Base-by-base conservation (phyloP, 2,329 filamentous ascomycete genomes). In the Exophiala sideris region DNA sequence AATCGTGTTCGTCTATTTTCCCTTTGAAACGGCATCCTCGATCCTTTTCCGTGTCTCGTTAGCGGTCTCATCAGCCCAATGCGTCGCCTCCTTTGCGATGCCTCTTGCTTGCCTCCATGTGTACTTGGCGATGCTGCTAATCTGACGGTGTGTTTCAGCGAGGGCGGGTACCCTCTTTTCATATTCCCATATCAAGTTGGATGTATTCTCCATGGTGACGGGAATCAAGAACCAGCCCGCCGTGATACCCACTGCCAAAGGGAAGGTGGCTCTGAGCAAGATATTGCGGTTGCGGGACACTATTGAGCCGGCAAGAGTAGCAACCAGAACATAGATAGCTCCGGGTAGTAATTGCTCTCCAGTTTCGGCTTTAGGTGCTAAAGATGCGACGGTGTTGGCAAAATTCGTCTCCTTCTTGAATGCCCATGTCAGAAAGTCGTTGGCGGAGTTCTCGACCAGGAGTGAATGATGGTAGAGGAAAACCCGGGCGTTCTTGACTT, bases 231-330 rank as follows among this genome's bases (percentile, higher is more conserved):
- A 79, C 84, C 91, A 94, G 55, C 89, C 91, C 52, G 91, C 88
- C 52, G 85, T 85, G 59, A 95, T 76, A 62, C 91, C 94, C 40
- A 96, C 83, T 16, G 86, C 85, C 46, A 92, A 73, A 9, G 94
- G 94, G 1, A 88, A 80, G 1, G 85, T 78, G 50, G 86, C 85
- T 63, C 94, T 85, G 50, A 99, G 76, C 59, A 96, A 71, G 59
- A 97, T 80, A 71, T 88, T 91, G 65, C 92, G 85, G 78, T 95
- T 95, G 60, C 92, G 85, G 51, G 89, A 84, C 51, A 96, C 78
- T 70, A 99, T 97, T 72, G 85, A 91, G 64, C 92, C 94, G 34
- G 94, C 89, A 91, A 99, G 96, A 65, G 89, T 86, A 39, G 91
- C 87, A 45, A 99, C 91, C 29, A 96, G 82, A 44, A 97, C 91